Conservation (phyloP, 805 yeast genomes). For the Barnettozyma siamensis region DNA sequence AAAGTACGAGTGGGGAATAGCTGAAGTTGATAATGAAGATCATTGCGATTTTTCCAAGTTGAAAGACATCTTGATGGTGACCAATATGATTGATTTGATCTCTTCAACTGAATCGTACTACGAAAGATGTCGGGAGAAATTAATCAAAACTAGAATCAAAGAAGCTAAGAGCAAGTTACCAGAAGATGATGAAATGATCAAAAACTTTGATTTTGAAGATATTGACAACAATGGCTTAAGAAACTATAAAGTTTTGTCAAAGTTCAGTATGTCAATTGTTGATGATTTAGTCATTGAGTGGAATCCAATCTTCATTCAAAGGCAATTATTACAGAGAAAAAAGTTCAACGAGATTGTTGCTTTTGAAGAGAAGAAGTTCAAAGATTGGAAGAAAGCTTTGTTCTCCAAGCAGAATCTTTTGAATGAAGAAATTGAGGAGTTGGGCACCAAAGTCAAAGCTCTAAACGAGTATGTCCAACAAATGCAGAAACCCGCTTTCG, state of each 20-base stretch:
- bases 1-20: conserved; percentile 78
- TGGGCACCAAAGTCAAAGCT: conserved; percentile 15
- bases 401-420: conserved; percentile 48
- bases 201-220: conserved; percentile 22
- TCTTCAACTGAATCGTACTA: conserved; percentile 70
- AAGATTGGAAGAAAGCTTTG: conserved; percentile 55
- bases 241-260: conserved; percentile 34
- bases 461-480: conserved; percentile 7
- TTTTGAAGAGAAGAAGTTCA: conserved; percentile 50
- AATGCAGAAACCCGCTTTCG: neutral
- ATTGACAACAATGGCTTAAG: conserved; percentile 29
- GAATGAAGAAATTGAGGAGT: conserved; percentile 46
- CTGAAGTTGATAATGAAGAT: conserved; percentile 70
- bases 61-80: conserved; percentile 58
- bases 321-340: conserved; percentile 38
- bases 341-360: conserved; percentile 38
- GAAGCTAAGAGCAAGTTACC: conserved; percentile 19
- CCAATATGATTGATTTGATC: conserved; percentile 73
- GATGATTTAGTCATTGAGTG: conserved; percentile 36
- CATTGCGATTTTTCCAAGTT: conserved; percentile 74
- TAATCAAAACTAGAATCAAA: conserved; percentile 43
- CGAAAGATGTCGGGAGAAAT: conserved; percentile 58
- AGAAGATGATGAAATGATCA: conserved; percentile 6
- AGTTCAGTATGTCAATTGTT: conserved; percentile 30
- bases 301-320: conserved; percentile 42